Percentiles rank a stretch among this genome's conserved stretches.
These are phyloP conservation scores for Trichoderma orchidacearum DNA, from an alignment of 495 filamentous ascomycete species.

Conservation along the genomic window DNA sequence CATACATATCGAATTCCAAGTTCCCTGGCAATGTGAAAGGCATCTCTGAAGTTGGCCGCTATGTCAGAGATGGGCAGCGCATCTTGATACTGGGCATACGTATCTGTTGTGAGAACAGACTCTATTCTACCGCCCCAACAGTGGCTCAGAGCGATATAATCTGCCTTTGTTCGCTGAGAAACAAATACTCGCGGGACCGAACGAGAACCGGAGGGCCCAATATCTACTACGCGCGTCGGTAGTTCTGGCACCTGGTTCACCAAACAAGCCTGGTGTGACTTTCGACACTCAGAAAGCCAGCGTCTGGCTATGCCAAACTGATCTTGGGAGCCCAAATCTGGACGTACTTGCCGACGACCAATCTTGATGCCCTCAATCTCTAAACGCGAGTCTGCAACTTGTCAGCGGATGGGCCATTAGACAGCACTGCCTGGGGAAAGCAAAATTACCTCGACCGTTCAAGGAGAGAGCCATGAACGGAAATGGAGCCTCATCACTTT, in stretches of 20 bases:
- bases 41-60: constrained; percentile 12
- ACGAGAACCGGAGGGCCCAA: not conserved
- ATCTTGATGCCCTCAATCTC: not conserved
- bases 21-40: constrained; percentile 6
- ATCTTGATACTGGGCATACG: not conserved
- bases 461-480: not conserved
- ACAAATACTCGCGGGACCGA: not conserved
- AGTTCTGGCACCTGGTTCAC: not conserved
- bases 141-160: constrained; percentile 14
- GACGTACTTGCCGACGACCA: not conserved
- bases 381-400: not conserved
- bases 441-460: not conserved
- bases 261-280: not conserved
- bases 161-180: not conserved
- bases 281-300: not conserved
- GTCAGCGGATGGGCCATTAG: not conserved
- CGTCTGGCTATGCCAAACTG: not conserved
- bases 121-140: constrained; percentile 10
- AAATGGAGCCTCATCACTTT: not conserved
- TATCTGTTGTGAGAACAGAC: not conserved
- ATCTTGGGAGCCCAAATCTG: not conserved
- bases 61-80: constrained; percentile 5
- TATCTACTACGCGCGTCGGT: not conserved
- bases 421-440: not conserved
- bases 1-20: constrained; percentile 8